A percentile compares a stretch with the other conserved stretches of the same genome.
These are phyloP conservation scores for Saussurea involucrata DNA, from an alignment of 129 eudicot species.

Conservation along the genomic window DNA sequence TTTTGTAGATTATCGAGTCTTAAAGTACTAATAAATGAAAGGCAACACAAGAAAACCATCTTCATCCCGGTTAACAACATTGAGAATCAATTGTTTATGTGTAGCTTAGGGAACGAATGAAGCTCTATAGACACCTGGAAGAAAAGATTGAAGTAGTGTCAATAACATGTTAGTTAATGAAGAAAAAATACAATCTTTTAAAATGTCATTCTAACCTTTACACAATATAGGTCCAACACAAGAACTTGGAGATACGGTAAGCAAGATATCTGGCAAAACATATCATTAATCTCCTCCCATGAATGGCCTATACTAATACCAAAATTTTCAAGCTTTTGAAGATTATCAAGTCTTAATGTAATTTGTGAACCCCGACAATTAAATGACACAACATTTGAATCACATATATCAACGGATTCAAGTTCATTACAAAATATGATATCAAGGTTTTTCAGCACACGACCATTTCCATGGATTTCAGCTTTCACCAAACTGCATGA, in stretches of 20 bases:
- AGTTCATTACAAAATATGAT: too few relatives aligned
- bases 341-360: slow-evolving; percentile 14
- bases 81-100: slow-evolving; percentile 31
- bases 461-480: slow-evolving; percentile 19
- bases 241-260: slow-evolving; percentile 29
- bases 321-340: slow-evolving; percentile 41
- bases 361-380: too few relatives aligned
- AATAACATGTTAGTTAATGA: neutral
- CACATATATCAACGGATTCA: slow-evolving; percentile 18
- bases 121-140: slow-evolving; percentile 25
- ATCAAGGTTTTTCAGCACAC: slow-evolving; percentile 23
- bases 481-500: slow-evolving; percentile 26
- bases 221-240: slow-evolving; percentile 21
- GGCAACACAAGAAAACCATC: slow-evolving; percentile 31
- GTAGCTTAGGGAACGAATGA: neutral
- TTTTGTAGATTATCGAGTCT: slow-evolving; percentile 25
- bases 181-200: neutral
- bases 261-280: slow-evolving; percentile 30
- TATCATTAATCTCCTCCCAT: slow-evolving; percentile 24
- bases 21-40: too few relatives aligned
- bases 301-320: slow-evolving; percentile 13
- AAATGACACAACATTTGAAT: slow-evolving; percentile 22
- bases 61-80: slow-evolving; percentile 36
- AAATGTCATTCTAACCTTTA: slow-evolving; percentile 19
- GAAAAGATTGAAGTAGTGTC: neutral